Base-by-base conservation (phyloP, 805 yeast species). In the Barnettozyma californica region DNA sequence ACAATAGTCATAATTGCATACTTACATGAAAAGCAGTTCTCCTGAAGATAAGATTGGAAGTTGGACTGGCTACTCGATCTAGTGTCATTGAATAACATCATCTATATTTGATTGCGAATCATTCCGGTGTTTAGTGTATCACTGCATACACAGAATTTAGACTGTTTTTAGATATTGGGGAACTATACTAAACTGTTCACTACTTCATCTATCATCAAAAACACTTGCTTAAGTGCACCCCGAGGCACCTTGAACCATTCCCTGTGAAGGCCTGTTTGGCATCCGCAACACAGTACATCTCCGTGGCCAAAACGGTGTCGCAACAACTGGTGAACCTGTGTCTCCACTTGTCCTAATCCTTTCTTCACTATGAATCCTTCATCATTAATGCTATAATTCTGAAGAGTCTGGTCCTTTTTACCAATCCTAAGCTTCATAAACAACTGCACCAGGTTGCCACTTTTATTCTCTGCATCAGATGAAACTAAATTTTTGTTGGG, bases 201-300 rank as follows among this genome's bases (percentile, higher is more conserved):
- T 1, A 50, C 35, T 2, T 23, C 20, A 37, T 58, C 61, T 9
- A 61, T 56, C 1, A 50, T 33, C 8, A 27, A 5, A 23, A 58
- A 58, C 0, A 59, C 49, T 3, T 33, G 39, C 1, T 4, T 4
- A 2, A 60, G 29, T 4, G 53, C 52, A 2, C 39, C 42, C 37
- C 64, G 47, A 8, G 56, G 54, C 1, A 61, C 46, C 31, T 55
- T 43, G 40, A 61, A 61, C 65, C 65, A 61, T 35, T 61, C 65
- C 13, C 51, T 41, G 39, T 61, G 65, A 2, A 55, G 44, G 1
- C 62, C 59, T 26, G 34, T 35, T 33, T 44, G 46, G 39, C 65
- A 61, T 0, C 61, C 63, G 39, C 49, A 49, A 41, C 65, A 61
- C 4, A 37, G 26, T 19, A 60, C 55, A 42, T 59, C 55, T 3